phyloP scores from a whole-genome alignment of 306 rosid species.

The Quercus bicolor region DNA sequence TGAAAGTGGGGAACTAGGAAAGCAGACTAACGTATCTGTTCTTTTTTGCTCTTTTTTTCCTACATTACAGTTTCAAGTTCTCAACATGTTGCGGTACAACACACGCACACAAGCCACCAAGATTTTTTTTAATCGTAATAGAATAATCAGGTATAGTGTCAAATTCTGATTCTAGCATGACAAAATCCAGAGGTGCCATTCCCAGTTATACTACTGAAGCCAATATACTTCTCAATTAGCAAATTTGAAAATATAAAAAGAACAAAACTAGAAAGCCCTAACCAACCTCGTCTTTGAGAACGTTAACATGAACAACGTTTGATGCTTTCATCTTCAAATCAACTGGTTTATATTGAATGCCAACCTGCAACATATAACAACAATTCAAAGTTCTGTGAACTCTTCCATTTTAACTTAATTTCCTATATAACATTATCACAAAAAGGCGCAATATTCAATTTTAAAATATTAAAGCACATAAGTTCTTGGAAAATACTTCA shows the following conservation, averaged over 20 bases:
- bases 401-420: background rate
- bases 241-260: background rate
- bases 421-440: background rate
- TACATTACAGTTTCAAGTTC: background rate
- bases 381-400: background rate
- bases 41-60: background rate
- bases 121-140: background rate
- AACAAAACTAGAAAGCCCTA: constrained; percentile 4
- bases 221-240: background rate
- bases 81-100: background rate
- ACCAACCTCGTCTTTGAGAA: constrained; percentile 71
- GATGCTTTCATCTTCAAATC: constrained; percentile 57
- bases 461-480: background rate
- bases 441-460: background rate
- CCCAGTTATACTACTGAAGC: background rate
- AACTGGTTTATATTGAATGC: constrained; percentile 56
- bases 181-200: background rate
- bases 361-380: constrained; percentile 56
- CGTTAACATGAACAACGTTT: constrained; percentile 56
- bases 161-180: background rate
- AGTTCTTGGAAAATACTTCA: background rate
- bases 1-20: background rate
- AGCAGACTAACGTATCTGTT: background rate
- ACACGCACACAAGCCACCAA: background rate
- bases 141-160: background rate